Evolutionary conservation across 2,329 filamentous ascomycete species (phyloP).

Genomic region (Drechslerella coelobrocha): DNA sequence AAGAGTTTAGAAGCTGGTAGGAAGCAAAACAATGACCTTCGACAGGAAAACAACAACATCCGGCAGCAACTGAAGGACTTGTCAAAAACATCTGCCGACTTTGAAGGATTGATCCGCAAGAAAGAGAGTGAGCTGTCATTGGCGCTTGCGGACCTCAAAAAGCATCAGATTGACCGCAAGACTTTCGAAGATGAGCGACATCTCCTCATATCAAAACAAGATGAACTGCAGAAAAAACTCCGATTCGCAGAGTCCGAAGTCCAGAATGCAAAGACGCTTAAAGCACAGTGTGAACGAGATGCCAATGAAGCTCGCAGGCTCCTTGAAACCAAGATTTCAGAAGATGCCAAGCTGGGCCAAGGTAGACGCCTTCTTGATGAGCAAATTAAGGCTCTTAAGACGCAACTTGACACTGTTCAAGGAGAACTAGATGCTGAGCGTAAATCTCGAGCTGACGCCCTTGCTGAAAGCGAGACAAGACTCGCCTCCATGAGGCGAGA

Average conservation of each 20-base stretch:
- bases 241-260: slow-evolving; percentile 87
- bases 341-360: slow-evolving; percentile 83
- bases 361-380: slow-evolving; percentile 82
- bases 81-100: slow-evolving; percentile 89
- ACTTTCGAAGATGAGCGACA: slow-evolving; percentile 80
- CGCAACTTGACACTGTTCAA: slow-evolving; percentile 81
- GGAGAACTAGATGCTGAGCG: slow-evolving; percentile 88
- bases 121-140: slow-evolving; percentile 93
- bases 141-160: slow-evolving; percentile 82
- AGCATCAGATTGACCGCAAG: slow-evolving; percentile 79
- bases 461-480: slow-evolving; percentile 88
- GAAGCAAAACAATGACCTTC: slow-evolving; percentile 75
- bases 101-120: slow-evolving; percentile 88
- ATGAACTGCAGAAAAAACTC: slow-evolving; percentile 75
- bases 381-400: slow-evolving; percentile 86
- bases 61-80: slow-evolving; percentile 85
- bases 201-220: slow-evolving; percentile 74
- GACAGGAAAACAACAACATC: slow-evolving; percentile 80
- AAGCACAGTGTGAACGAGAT: slow-evolving; percentile 83
- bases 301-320: slow-evolving; percentile 85
- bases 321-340: slow-evolving; percentile 84
- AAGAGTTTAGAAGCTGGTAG: slow-evolving; percentile 80
- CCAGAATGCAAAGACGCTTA: slow-evolving; percentile 83
- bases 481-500: slow-evolving; percentile 81
- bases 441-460: slow-evolving; percentile 91